Evolutionary conservation across 371 early-diverging fungal species (phyloP).

Genomic region (Syncephalastrum racemosum): DNA sequence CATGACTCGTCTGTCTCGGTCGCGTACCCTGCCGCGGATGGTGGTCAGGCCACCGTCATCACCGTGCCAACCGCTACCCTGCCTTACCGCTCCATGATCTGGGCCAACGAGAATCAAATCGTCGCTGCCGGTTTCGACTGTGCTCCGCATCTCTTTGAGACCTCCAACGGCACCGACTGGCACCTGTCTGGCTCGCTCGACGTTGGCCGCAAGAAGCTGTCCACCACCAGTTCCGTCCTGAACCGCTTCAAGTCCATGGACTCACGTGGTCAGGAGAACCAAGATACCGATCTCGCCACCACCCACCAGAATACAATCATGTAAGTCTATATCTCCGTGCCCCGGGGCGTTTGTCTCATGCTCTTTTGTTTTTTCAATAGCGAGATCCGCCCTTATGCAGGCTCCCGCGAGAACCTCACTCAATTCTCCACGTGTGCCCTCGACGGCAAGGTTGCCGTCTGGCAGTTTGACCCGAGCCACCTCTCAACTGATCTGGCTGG

Average conservation of each 20-base stretch:
- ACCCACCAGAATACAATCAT: slow-evolving; percentile 96
- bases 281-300: slow-evolving; percentile 74
- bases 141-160: slow-evolving; percentile 79
- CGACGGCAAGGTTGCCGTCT: slow-evolving; percentile 91
- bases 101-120: slow-evolving; percentile 75
- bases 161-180: slow-evolving; percentile 65
- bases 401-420: slow-evolving; percentile 58
- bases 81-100: slow-evolving; percentile 80
- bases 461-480: slow-evolving; percentile 64
- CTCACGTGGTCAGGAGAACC: slow-evolving; percentile 70
- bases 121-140: slow-evolving; percentile 95
- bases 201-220: slow-evolving; percentile 60
- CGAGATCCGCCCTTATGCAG: slow-evolving; percentile 61
- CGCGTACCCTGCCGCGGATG: slow-evolving; percentile 68
- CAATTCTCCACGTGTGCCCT: slow-evolving; percentile 84
- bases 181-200: slow-evolving; percentile 76
- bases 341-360: background rate
- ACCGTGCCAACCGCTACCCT: slow-evolving; percentile 67
- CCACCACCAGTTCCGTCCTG: slow-evolving; percentile 65
- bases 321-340: slow-evolving; percentile 37
- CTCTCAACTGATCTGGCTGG: slow-evolving; percentile 39
- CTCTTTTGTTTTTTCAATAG: slow-evolving; percentile 24
- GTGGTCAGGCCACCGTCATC: slow-evolving; percentile 44
- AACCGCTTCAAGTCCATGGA: slow-evolving; percentile 94
- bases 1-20: slow-evolving; percentile 88